These are phyloP conservation scores for Phaeosphaeriaceae sp. DNA, from an alignment of 2,329 filamentous ascomycete genomes.

Conservation along the genomic window DNA sequence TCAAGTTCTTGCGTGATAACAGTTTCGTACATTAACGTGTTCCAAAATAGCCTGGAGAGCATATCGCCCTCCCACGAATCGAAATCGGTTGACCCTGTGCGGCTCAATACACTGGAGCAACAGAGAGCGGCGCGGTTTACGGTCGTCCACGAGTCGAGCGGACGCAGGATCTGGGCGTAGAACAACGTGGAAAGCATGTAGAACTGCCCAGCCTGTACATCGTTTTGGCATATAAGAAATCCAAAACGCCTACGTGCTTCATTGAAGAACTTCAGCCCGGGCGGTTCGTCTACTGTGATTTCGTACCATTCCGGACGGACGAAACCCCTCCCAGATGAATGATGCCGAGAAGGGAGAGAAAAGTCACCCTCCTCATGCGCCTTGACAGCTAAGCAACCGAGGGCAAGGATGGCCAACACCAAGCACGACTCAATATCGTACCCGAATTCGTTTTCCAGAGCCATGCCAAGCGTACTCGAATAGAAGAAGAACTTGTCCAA, in stretches of 20 bases:
- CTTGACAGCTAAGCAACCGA: constrained; percentile 59
- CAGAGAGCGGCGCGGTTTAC: constrained; percentile 60
- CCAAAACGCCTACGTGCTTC: constrained; percentile 60
- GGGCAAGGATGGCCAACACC: constrained; percentile 58
- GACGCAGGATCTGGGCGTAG: constrained; percentile 60
- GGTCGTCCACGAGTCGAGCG: constrained; percentile 61
- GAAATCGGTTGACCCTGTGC: constrained; percentile 50
- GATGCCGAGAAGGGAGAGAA: constrained; percentile 46
- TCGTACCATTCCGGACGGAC: constrained; percentile 44
- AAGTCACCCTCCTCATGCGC: constrained; percentile 59
- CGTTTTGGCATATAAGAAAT: constrained; percentile 57
- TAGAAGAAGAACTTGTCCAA: constrained; percentile 61
- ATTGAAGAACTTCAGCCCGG: constrained; percentile 61
- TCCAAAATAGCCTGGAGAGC: constrained; percentile 63
- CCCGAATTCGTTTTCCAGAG: constrained; percentile 58
- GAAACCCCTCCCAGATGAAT: constrained; percentile 22
- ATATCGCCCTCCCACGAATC: constrained; percentile 63
- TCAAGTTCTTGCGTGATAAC: constrained; percentile 61
- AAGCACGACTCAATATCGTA: constrained; percentile 60
- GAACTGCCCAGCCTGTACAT: constrained; percentile 60
- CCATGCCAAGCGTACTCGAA: constrained; percentile 56
- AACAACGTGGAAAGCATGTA: constrained; percentile 60
- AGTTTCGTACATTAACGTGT: constrained; percentile 62
- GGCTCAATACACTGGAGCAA: constrained; percentile 56
- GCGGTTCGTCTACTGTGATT: constrained; percentile 46